phyloP scores from a whole-genome alignment of 2,329 filamentous ascomycete genomes.

The Exophiala aquamarina region DNA sequence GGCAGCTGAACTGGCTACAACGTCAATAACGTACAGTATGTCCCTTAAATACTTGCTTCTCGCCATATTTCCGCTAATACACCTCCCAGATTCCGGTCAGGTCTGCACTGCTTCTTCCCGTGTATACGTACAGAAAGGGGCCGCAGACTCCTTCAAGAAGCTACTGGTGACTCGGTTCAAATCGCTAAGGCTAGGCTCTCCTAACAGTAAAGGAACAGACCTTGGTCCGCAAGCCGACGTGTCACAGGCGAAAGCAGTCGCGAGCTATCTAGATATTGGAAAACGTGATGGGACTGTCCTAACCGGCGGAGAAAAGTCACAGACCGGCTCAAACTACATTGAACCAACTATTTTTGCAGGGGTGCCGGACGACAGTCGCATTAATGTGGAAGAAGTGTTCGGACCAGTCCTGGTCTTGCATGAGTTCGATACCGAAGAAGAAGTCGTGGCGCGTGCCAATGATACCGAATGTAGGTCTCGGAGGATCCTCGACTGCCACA shows the following conservation, averaged over 20 bases:
- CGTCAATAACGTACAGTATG: conserved; percentile 46
- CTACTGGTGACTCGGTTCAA: conserved; percentile 61
- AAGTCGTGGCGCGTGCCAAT: conserved; percentile 12
- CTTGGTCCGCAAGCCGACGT: conserved; percentile 75
- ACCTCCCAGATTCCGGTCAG: conserved; percentile 40
- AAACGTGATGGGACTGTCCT: conserved; percentile 71
- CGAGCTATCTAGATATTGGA: conserved; percentile 69
- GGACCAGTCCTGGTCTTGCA: conserved; percentile 44
- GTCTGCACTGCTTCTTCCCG: conserved; percentile 66
- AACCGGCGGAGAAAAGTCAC: conserved; percentile 56
- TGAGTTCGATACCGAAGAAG: conserved; percentile 32
- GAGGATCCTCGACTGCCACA: not conserved
- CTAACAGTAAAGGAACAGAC: conserved; percentile 68
- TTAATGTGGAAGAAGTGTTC: conserved; percentile 44
- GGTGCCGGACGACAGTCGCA: conserved; percentile 30
- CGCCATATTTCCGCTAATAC: conserved; percentile 23
- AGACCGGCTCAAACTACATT: conserved; percentile 6
- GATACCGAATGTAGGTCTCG: conserved; percentile 26
- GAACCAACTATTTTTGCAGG: conserved; percentile 75
- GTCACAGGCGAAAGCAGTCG: conserved; percentile 66
- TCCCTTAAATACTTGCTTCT: conserved; percentile 26
- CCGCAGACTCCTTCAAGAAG: conserved; percentile 63
- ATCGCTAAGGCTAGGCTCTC: conserved; percentile 62
- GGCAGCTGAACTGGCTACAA: conserved; percentile 60
- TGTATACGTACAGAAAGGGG: conserved; percentile 60